Percentiles rank a stretch among this genome's conserved stretches.
phyloP scores from a whole-genome alignment of 805 yeast genomes.

The Wickerhamiella hasegawae region DNA sequence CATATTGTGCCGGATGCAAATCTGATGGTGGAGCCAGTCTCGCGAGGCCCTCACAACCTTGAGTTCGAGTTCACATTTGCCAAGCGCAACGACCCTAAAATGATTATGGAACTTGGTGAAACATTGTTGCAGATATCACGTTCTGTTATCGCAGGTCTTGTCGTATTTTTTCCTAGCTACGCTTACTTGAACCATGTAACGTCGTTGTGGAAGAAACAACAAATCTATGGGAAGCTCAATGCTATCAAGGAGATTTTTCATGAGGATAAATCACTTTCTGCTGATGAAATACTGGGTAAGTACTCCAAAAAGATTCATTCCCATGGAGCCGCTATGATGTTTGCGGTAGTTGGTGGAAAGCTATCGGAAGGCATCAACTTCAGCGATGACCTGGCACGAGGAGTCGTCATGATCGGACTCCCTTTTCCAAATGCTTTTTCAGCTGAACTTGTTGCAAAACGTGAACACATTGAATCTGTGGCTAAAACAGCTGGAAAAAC shows the following conservation, averaged over 20 bases:
- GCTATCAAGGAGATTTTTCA: conserved; percentile 27
- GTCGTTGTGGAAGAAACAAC: conserved; percentile 32
- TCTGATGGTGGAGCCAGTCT: conserved; percentile 42
- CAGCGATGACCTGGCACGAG: conserved; percentile 73
- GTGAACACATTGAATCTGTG: conserved; percentile 41
- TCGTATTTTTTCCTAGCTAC: conserved; percentile 76
- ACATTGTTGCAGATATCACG: conserved; percentile 28
- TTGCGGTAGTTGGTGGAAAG: conserved; percentile 86
- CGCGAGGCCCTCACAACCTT: conserved; percentile 14
- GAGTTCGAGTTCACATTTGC: conserved; percentile 55
- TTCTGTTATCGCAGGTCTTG: conserved; percentile 56
- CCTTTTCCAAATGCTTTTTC: conserved; percentile 79
- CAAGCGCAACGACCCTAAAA: conserved; percentile 31
- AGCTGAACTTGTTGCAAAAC: conserved; percentile 64
- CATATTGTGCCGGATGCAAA: conserved; percentile 68
- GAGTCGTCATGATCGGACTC: conserved; percentile 70
- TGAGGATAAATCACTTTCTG: conserved; percentile 35
- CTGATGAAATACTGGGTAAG: conserved; percentile 31
- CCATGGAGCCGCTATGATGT: conserved; percentile 33
- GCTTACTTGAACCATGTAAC: conserved; percentile 42
- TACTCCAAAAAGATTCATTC: conserved; percentile 31
- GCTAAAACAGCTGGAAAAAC: conserved; percentile 35
- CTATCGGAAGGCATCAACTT: conserved; percentile 90
- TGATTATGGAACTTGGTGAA: conserved; percentile 37
- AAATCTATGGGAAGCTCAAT: conserved; percentile 17